Conservation (phyloP, 2,329 filamentous ascomycete species). For the Teratosphaeria epicoccoides region DNA sequence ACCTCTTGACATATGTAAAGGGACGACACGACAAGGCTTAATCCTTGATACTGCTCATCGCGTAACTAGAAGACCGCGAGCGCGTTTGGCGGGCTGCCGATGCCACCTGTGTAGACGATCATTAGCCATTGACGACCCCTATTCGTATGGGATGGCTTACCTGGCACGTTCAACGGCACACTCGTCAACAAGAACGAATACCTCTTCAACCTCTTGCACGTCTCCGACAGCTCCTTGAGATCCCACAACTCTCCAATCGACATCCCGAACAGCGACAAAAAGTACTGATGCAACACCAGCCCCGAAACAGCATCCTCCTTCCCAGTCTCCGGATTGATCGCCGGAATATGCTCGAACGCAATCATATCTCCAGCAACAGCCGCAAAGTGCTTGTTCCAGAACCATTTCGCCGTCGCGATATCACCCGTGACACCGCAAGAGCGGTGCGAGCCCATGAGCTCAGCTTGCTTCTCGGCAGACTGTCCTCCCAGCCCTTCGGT, state of each 20-base stretch:
- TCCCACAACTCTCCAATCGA: constrained; percentile 39
- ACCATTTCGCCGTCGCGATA: constrained; percentile 42
- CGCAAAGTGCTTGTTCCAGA: constrained; percentile 48
- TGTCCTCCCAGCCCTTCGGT: constrained; percentile 34
- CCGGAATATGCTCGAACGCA: constrained; percentile 37
- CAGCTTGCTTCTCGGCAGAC: constrained; percentile 27
- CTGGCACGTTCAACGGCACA: constrained; percentile 34
- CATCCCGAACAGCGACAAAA: constrained; percentile 33
- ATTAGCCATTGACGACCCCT: not conserved
- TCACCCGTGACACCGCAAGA: constrained; percentile 36
- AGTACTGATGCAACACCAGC: constrained; percentile 30
- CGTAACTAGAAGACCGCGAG: constrained; percentile 22
- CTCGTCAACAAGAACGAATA: constrained; percentile 38
- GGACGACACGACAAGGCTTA: not conserved
- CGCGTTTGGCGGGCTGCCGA: constrained; percentile 25
- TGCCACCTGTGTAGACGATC: not conserved
- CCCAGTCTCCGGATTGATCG: constrained; percentile 14
- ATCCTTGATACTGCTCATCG: not conserved
- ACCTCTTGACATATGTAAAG: not conserved
- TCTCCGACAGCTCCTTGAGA: constrained; percentile 30
- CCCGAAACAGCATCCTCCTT: constrained; percentile 14
- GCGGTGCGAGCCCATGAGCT: constrained; percentile 31
- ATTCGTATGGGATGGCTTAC: constrained; percentile 8
- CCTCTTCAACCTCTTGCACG: constrained; percentile 28
- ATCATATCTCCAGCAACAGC: constrained; percentile 49